A percentile compares a stretch with the other conserved stretches of the same genome.
phyloP scores from a whole-genome alignment of 768 basidiomycete genomes.

The Boletus patriciae region DNA sequence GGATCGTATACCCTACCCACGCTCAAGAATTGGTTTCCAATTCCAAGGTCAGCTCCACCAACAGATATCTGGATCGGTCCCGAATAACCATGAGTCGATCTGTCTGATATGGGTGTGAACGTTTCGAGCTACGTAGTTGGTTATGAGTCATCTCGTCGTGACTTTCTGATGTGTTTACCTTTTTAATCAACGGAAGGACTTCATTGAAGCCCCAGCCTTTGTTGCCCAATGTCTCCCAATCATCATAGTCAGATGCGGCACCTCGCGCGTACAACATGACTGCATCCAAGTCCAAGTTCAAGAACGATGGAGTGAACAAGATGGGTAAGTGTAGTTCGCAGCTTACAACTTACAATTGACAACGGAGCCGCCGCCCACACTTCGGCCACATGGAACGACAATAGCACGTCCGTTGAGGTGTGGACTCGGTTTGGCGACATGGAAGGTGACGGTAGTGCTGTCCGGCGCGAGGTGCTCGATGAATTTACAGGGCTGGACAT shows the following conservation, averaged over 20 bases:
- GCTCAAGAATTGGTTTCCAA: conserved; percentile 45
- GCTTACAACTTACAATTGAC: conserved; percentile 61
- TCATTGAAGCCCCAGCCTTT: conserved; percentile 60
- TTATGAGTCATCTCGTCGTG: conserved; percentile 29
- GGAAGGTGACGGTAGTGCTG: conserved; percentile 45
- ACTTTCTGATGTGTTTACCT: conserved; percentile 37
- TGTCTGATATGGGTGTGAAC: conserved; percentile 32
- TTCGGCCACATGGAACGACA: conserved; percentile 48
- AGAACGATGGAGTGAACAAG: background rate
- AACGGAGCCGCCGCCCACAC: conserved; percentile 61
- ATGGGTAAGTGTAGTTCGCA: too few species aligned
- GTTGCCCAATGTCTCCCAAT: conserved; percentile 53
- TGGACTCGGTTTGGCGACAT: conserved; percentile 39
- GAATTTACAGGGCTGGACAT: conserved; percentile 56
- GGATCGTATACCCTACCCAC: conserved; percentile 49
- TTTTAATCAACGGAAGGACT: conserved; percentile 56
- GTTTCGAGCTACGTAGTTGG: conserved; percentile 47
- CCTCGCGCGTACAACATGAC: conserved; percentile 57
- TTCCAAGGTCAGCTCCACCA: background rate
- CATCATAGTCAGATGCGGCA: conserved; percentile 62
- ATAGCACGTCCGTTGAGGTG: conserved; percentile 46
- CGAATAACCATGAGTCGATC: conserved; percentile 38
- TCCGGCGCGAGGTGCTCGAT: conserved; percentile 41
- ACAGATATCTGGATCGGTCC: conserved; percentile 33
- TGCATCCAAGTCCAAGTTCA: background rate